Evolutionary conservation across 2,329 filamentous ascomycete species (phyloP).

Genomic region (Cordyceps pruinosa): DNA sequence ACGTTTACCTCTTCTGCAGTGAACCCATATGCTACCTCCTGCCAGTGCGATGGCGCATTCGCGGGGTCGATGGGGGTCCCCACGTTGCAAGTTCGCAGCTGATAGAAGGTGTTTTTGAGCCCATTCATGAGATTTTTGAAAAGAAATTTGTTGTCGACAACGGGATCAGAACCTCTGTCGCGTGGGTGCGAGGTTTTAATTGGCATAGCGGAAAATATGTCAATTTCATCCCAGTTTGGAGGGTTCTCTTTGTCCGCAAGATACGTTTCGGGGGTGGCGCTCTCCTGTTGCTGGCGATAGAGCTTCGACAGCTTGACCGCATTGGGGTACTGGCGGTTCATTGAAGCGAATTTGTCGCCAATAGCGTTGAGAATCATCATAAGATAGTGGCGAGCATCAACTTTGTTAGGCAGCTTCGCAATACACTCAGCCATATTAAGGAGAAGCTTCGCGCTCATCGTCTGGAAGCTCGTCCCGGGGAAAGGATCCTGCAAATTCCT

Average conservation of each 20-base stretch:
- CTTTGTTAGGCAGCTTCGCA: constrained; percentile 85
- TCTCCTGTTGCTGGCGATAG: constrained; percentile 62
- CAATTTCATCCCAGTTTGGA: constrained; percentile 96
- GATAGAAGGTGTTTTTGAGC: constrained; percentile 92
- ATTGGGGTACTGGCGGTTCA: constrained; percentile 95
- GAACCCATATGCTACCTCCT: constrained; percentile 92
- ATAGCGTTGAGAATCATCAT: constrained; percentile 98
- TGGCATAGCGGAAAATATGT: constrained; percentile 92
- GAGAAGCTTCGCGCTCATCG: constrained; percentile 95
- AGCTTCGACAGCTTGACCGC: constrained; percentile 85
- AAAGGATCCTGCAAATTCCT: constrained; percentile 93
- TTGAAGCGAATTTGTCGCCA: constrained; percentile 93
- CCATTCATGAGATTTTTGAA: constrained; percentile 96
- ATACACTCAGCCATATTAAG: constrained; percentile 99
- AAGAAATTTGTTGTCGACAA: constrained; percentile 94
- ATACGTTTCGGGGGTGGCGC: constrained; percentile 63
- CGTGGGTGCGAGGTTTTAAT: constrained; percentile 92
- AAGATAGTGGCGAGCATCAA: constrained; percentile 88
- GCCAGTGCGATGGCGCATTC: constrained; percentile 83
- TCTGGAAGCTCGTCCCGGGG: constrained; percentile 96
- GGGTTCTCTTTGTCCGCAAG: constrained; percentile 72
- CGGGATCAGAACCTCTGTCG: constrained; percentile 81
- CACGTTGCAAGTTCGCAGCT: constrained; percentile 84
- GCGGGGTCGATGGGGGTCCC: constrained; percentile 62
- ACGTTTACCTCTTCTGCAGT: constrained; percentile 95